A percentile compares a stretch with the other conserved stretches of the same genome.
Conservation (phyloP, 345 rosid species). For the Acer yangbiense region DNA sequence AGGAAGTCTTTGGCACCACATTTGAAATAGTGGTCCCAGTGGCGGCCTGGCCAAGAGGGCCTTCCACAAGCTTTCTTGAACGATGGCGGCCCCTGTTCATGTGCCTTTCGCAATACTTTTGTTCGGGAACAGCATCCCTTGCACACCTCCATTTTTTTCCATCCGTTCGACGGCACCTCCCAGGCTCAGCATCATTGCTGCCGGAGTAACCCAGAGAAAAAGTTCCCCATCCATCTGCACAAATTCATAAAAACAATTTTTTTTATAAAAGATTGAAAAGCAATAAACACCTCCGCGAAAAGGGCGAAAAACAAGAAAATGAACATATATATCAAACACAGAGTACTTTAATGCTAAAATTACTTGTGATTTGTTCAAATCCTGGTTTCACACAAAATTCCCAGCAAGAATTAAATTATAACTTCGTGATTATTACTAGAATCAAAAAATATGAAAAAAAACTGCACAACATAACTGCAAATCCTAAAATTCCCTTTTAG, state of each 20-base stretch:
- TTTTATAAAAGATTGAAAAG: background rate
- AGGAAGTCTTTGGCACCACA: slow-evolving; percentile 33
- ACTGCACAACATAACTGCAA: slow-evolving; percentile 1
- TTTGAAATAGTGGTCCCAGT: slow-evolving; percentile 39
- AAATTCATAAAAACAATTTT: slow-evolving; percentile 1
- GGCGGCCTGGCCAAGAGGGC: slow-evolving; percentile 51
- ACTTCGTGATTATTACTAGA: slow-evolving; percentile 22
- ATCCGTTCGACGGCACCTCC: slow-evolving; percentile 78
- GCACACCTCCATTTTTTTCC: slow-evolving; percentile 93
- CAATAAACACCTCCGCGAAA: slow-evolving; percentile 9
- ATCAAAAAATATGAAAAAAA: background rate
- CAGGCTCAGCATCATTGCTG: slow-evolving; percentile 66
- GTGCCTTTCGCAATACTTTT: slow-evolving; percentile 82
- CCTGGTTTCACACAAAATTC: slow-evolving; percentile 15
- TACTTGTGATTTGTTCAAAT: slow-evolving; percentile 15
- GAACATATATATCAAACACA: slow-evolving; percentile 7
- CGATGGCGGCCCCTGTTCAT: slow-evolving; percentile 84
- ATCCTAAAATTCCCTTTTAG: slow-evolving; percentile 11
- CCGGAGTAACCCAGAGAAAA: slow-evolving; percentile 62
- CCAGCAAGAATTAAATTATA: slow-evolving; percentile 17
- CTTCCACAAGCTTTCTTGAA: slow-evolving; percentile 90
- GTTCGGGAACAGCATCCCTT: slow-evolving; percentile 71
- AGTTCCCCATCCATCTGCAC: slow-evolving; percentile 62
- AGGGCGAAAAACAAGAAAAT: background rate
- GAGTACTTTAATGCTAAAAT: slow-evolving; percentile 21